phyloP scores from a whole-genome alignment of 257 asterid species.

The Voacanga thouarsii region DNA sequence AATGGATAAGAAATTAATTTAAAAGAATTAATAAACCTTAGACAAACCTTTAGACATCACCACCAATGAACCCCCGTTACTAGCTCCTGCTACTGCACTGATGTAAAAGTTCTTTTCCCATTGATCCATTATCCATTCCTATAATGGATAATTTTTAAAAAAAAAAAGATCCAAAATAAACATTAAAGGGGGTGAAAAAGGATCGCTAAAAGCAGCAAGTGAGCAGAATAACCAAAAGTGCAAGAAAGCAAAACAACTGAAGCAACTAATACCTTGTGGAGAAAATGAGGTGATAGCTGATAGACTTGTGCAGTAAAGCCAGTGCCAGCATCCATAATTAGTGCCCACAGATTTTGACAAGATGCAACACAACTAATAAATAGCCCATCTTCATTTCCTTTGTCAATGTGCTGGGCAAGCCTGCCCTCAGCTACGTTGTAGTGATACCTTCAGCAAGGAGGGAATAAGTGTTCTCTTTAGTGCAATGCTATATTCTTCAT shows the following conservation, averaged over 20 bases:
- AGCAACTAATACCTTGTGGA: slow-evolving; percentile 53
- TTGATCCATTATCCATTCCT: slow-evolving; percentile 90
- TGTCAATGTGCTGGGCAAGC: slow-evolving; percentile 69
- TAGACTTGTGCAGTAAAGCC: slow-evolving; percentile 64
- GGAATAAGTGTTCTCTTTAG: slow-evolving; percentile 33
- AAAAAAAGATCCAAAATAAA: no score
- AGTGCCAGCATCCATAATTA: slow-evolving; percentile 90
- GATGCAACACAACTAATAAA: slow-evolving; percentile 65
- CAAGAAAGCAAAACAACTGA: neutral
- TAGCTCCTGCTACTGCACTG: slow-evolving; percentile 78
- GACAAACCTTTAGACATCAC: slow-evolving; percentile 79
- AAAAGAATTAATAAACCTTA: neutral
- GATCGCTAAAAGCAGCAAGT: neutral
- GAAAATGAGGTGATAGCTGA: slow-evolving; percentile 57
- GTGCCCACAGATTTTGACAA: slow-evolving; percentile 69
- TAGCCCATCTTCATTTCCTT: slow-evolving; percentile 74
- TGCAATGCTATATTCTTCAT: neutral
- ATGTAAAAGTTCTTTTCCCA: slow-evolving; percentile 82
- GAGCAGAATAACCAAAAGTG: neutral
- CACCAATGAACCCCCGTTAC: slow-evolving; percentile 72
- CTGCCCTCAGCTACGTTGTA: slow-evolving; percentile 70
- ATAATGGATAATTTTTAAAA: neutral
- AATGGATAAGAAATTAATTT: neutral
- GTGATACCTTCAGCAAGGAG: slow-evolving; percentile 64
- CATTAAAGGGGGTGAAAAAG: no score